Evolutionary conservation across 2,329 filamentous ascomycete genomes (phyloP), one percentile per base, ranked within the genome.

Genomic region (Xylariaceae sp.): DNA sequence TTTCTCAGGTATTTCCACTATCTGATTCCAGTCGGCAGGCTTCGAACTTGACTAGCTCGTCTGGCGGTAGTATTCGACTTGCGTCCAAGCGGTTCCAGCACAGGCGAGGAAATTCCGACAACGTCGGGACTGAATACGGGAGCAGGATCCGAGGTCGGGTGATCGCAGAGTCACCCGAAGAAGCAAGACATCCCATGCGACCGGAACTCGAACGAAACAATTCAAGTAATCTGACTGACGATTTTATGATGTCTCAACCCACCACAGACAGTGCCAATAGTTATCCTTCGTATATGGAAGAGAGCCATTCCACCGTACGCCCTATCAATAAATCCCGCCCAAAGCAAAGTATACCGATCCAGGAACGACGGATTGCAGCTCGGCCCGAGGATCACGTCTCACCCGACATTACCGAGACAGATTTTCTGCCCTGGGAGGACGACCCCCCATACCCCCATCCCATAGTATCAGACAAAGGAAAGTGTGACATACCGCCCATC

Each of bases 341-440:
- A 17, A 17, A 34, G n/a, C 22, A 26, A 26, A 11, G 22, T 11
- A 26, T 26, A 11, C 6, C 6, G 6, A 26, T 26, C 22, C 22
- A 26, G 6, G 47, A 38, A 19, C 37, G 30, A n/a, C 13, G 12
- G 16, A 32, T 32, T 7, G 8, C 30, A n/a, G 30, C 30, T 32
- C 57, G 56, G 7, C 64, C 61, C 2, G 62, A 67, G 37, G 60
- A 69, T 41, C 62, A 71, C 22, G 55, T 57, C 8, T 63, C 66
- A 4, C 64, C 64, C 9, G 61, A 63, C 35, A 66, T 79, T 4
- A 69, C 76, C 12, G 78, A 81, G 34, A 71, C 66, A 1, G 80
- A 83, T 53, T 83, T 76, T 46, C 64, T 82, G 4, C 73, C 74
- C 0, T 81, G 79, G 77, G 62, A 68, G 0, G 64, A 73, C 16